phyloP scores from a whole-genome alignment of 345 rosid species.

The Eucalyptus pauciflora region DNA sequence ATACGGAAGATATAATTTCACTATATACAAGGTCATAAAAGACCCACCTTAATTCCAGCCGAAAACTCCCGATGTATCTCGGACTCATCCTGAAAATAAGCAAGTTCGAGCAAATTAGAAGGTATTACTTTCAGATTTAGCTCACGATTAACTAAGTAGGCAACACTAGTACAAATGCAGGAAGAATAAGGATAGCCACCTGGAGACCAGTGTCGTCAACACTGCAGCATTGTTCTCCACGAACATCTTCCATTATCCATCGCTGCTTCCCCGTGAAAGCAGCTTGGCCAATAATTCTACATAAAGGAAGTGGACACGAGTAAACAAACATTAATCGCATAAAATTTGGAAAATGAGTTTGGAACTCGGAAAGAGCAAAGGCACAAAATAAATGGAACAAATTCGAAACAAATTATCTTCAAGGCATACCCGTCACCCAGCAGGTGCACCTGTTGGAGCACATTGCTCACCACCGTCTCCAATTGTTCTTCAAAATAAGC shows the following conservation, averaged over 20 bases:
- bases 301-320: neutral
- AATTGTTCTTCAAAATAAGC: conserved; percentile 50
- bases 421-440: conserved; percentile 78
- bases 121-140: neutral
- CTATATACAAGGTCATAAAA: neutral
- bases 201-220: neutral
- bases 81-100: conserved; percentile 18
- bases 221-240: neutral
- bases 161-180: neutral
- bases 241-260: conserved; percentile 58
- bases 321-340: neutral
- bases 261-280: conserved; percentile 62
- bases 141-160: neutral
- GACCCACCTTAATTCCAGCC: conserved; percentile 41
- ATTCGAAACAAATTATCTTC: neutral
- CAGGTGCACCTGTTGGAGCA: conserved; percentile 49
- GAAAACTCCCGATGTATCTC: conserved; percentile 24
- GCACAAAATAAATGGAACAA: neutral
- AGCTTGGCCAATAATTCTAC: conserved; percentile 49
- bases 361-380: neutral
- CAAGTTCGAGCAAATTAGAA: neutral
- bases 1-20: neutral
- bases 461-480: conserved; percentile 27
- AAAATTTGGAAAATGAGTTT: neutral
- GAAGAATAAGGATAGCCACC: conserved; percentile 25